Conservation (phyloP, 192 early-diverging fungal species). For the Helicostylum pulchrum region DNA sequence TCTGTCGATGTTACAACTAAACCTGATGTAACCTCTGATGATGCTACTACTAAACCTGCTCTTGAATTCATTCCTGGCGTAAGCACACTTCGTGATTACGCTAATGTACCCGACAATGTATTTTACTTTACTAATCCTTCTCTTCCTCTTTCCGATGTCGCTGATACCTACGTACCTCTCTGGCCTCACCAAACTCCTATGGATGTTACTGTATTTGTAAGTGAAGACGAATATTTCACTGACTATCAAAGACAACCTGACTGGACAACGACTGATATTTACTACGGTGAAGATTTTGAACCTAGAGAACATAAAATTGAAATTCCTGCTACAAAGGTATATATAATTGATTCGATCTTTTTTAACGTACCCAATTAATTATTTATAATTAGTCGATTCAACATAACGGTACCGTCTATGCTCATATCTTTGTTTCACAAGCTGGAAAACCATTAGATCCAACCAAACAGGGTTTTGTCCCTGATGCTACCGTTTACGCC, state of each 20-base stretch:
- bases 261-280: conserved; percentile 41
- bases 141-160: conserved; percentile 9
- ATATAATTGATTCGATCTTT: background rate
- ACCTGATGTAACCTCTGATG: background rate
- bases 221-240: conserved; percentile 43
- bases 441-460: conserved; percentile 43
- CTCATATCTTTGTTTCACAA: conserved; percentile 57
- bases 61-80: conserved; percentile 2
- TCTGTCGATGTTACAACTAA: background rate
- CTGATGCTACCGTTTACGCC: conserved; percentile 44
- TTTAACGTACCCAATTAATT: background rate
- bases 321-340: conserved; percentile 44
- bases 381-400: conserved; percentile 40
- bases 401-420: conserved; percentile 56
- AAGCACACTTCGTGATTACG: conserved; percentile 17
- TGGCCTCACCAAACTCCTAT: conserved; percentile 23
- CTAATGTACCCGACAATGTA: conserved; percentile 20
- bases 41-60: background rate
- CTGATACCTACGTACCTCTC: conserved; percentile 23
- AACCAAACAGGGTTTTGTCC: conserved; percentile 27
- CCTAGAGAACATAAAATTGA: conserved; percentile 41
- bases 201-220: conserved; percentile 50
- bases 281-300: conserved; percentile 41
- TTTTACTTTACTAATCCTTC: conserved; percentile 23
- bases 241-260: conserved; percentile 38